Evolutionary conservation across 495 filamentous ascomycete species (phyloP), one percentile per base, ranked within the genome.

Genomic region (Halenospora varia): DNA sequence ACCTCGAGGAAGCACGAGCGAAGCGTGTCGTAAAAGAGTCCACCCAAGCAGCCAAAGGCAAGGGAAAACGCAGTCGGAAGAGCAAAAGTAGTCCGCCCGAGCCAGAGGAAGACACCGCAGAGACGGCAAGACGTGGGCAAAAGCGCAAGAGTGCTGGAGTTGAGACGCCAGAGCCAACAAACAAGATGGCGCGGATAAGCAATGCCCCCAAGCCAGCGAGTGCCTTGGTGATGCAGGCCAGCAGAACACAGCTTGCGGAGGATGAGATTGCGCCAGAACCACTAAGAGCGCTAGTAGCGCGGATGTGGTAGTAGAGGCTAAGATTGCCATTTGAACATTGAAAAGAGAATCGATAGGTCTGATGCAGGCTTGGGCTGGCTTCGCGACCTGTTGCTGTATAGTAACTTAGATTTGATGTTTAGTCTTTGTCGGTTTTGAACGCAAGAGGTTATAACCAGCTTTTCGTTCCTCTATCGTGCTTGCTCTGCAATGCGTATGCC

Each of bases 1-100:
- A 73, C 57, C 60, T 73, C 41, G 62, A 68, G 55, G 55, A 65
- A 59, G 68, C 63, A 66, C 65, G 69, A 62, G 66, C 60, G 53
- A 67, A 68, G 56, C 67, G 64, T 50, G 35, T 25, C n/a, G 46
- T 45, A 69, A 61, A 55, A 68, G 55, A 69, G 41, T 24, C 48
- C 66, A 18, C 58, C 18, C 13, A 51, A 55, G 58, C 2, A 51
- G 53, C 58, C 11, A 61, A 61, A 53, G 59, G 59, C 26, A 57
- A 56, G 48, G 59, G 58, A 15, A 59, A 54, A 54, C 50, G 57
- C n/a, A 25, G 50, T 48, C 57, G 44, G 23, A 59, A 59, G 57
- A 0, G 55, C 15, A 58, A 59, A 19, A 54, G 55, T 59, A 48
- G 20, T 62, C 0, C 26, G 50, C 25, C 23, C 11, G 48, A 51